Evolutionary conservation across 2,329 filamentous ascomycete species (phyloP), one percentile per base, ranked within the genome.

Genomic region (Cladophialophora carrionii): DNA sequence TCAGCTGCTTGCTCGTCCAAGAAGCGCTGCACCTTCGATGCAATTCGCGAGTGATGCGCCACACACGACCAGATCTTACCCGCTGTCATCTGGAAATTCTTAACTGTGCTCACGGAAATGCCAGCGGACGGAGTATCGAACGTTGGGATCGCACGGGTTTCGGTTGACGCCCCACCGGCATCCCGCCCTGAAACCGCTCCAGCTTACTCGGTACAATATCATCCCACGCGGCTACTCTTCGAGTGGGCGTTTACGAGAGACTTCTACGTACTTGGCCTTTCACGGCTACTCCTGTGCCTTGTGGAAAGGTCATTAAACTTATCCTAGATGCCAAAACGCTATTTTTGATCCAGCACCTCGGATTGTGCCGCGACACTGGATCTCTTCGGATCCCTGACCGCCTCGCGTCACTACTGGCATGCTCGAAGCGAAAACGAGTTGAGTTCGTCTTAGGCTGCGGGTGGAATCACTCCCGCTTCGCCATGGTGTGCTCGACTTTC

Each of bases 391-490:
- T 51, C 48, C 48, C 48, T 51, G 48, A 51, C 48, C 48, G 48
- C 48, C 48, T 51, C 48, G 7, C 24, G 48, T 51, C 8, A 12
- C 12, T 12, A 51, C 24, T 17, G 10, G 24, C 48, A 26, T 29
- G 48, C 22, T 26, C 4, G 48, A 51, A 24, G 48, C 48, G 48
- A 51, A 5, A 48, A 24, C 5, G 31, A 32, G 34, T 46, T 59
- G 55, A 59, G n/a, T 22, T 57, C 20, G 58, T 62, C 52, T n/a
- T 63, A 66, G 60, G 46, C 49, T 57, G 20, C 43, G 56, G 61
- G 64, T 43, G 56, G 61, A 63, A 63, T 24, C 31, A 51, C 1
- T 61, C 48, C 64, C 61, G 56, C 46, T 46, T 24, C 41, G 56
- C 56, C 53, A 49, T 66, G 34, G 34, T 34, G 29, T 34, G 34